These are phyloP conservation scores for Tripidium arundinaceum DNA, from an alignment of 202 grass and related monocot species.

Conservation along the genomic window DNA sequence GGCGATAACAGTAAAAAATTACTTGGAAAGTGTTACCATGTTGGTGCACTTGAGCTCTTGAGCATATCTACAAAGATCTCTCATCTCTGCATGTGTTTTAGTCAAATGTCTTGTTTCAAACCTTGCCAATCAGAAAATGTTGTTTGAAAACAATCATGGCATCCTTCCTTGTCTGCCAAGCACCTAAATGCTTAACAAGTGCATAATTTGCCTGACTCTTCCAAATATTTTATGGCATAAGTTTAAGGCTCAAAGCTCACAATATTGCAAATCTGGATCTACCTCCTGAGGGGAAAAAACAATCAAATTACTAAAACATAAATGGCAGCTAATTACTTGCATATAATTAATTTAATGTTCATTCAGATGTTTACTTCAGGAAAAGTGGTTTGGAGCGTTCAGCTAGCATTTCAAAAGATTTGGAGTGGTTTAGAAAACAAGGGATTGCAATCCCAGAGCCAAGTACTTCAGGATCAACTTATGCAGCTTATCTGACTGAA, in stretches of 20 bases:
- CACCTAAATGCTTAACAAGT: neutral
- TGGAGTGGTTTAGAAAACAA: too few species aligned
- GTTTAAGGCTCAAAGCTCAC: neutral
- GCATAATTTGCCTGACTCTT: neutral
- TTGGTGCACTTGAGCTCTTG: neutral
- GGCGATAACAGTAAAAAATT: neutral
- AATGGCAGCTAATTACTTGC: too few species aligned
- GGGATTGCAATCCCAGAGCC: too few species aligned
- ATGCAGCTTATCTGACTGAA: too few species aligned
- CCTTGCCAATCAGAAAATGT: neutral
- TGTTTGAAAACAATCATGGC: neutral
- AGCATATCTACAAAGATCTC: neutral
- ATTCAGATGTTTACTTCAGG: too few species aligned
- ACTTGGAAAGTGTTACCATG: neutral
- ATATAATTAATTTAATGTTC: too few species aligned
- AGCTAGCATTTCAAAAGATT: too few species aligned
- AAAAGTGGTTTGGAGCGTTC: too few species aligned
- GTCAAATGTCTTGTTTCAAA: neutral
- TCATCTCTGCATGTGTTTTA: neutral
- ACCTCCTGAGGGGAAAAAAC: too few species aligned
- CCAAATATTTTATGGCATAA: neutral
- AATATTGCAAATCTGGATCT: neutral
- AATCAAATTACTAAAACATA: too few species aligned
- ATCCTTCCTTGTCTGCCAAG: neutral
- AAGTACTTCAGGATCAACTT: too few species aligned